Conservation (phyloP, 768 basidiomycete species). For the Albatrellus ellisii region DNA sequence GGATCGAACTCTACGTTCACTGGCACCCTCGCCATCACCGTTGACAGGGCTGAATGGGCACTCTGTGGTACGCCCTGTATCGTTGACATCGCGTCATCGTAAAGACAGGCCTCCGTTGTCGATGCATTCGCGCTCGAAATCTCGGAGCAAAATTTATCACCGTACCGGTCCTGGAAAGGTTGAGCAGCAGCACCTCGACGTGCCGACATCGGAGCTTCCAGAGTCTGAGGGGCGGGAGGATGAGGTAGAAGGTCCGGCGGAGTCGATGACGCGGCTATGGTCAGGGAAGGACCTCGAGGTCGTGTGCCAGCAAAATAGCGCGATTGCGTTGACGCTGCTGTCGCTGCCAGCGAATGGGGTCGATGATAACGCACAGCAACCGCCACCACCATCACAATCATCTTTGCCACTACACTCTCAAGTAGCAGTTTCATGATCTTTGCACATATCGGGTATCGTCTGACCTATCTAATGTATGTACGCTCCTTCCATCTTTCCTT, state of each 20-base stretch:
- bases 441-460: too few species aligned
- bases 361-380: background rate
- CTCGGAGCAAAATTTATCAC: constrained; percentile 57
- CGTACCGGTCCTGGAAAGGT: constrained; percentile 49
- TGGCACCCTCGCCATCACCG: constrained; percentile 9
- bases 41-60: too few species aligned
- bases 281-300: constrained; percentile 75
- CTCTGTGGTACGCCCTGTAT: constrained; percentile 10
- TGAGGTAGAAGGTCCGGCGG: constrained; percentile 22
- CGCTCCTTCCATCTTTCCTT: too few species aligned
- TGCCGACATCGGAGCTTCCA: constrained; percentile 3
- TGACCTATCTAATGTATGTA: too few species aligned
- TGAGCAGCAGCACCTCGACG: constrained; percentile 38
- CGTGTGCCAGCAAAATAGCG: constrained; percentile 83
- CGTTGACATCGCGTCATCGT: constrained; percentile 16
- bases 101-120: constrained; percentile 7
- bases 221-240: constrained; percentile 14
- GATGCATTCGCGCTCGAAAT: constrained; percentile 48
- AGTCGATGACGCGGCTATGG: constrained; percentile 42
- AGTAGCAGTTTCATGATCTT: too few species aligned
- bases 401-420: too few species aligned
- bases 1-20: background rate
- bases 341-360: constrained; percentile 42
- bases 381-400: background rate
- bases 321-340: constrained; percentile 63